Evolutionary conservation across 768 basidiomycete genomes (phyloP).

Genomic region (Tylopilus felleus): DNA sequence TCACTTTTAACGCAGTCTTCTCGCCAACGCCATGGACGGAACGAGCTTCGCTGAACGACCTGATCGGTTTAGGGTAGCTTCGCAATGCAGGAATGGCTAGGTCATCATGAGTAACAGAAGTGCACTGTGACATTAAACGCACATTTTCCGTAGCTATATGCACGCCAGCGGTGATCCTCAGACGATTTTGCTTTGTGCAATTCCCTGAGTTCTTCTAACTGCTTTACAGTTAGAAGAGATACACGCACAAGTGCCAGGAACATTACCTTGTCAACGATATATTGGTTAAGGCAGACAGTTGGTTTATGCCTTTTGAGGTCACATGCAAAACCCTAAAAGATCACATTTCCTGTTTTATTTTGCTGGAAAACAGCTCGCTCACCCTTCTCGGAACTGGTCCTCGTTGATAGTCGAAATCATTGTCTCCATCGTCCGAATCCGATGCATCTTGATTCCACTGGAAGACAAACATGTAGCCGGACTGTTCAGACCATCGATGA

Average conservation of each 20-base stretch:
- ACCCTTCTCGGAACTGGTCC: conserved; percentile 31
- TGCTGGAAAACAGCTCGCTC: background rate
- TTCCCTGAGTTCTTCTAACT: conserved; percentile 66
- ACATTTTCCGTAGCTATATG: conserved; percentile 66
- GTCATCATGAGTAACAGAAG: conserved; percentile 6
- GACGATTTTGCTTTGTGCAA: conserved; percentile 61
- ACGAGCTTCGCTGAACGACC: conserved; percentile 54
- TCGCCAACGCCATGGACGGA: conserved; percentile 61
- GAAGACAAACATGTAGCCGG: conserved; percentile 3
- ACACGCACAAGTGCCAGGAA: background rate
- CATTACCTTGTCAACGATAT: conserved; percentile 67
- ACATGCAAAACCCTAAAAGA: conserved; percentile 59
- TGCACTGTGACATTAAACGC: conserved; percentile 7
- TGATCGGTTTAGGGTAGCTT: conserved; percentile 55
- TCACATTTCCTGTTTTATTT: background rate
- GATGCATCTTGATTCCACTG: conserved; percentile 36
- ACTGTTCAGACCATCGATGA: background rate
- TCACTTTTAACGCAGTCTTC: conserved; percentile 74
- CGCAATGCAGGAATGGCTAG: conserved; percentile 59
- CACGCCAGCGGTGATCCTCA: conserved; percentile 67
- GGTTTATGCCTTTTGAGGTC: conserved; percentile 44
- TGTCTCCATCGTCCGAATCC: conserved; percentile 32
- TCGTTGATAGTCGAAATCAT: conserved; percentile 12
- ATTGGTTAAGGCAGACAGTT: conserved; percentile 56
- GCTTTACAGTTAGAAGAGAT: background rate